Conservation (phyloP, 257 asterid genomes). For the Cinchona pubescens region DNA sequence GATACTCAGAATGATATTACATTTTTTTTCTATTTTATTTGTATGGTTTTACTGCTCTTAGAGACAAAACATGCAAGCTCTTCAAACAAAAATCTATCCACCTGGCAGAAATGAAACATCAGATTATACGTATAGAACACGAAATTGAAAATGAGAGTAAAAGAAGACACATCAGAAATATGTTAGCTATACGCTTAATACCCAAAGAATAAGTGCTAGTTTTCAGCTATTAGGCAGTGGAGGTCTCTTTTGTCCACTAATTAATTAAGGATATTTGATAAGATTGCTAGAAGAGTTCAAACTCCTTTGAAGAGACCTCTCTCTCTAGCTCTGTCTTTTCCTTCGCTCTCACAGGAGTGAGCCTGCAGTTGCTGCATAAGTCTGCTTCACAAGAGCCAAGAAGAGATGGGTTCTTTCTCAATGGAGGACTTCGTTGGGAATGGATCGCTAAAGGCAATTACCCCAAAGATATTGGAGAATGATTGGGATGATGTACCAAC, state of each 20-base stretch:
- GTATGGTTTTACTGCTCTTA: background rate
- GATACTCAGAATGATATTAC: too few species aligned
- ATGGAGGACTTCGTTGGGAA: conserved; percentile 73
- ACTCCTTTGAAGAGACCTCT: background rate
- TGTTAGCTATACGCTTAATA: background rate
- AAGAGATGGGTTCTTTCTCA: conserved; percentile 69
- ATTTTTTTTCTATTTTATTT: too few species aligned
- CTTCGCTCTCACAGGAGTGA: background rate
- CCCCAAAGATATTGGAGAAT: conserved; percentile 62
- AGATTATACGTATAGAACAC: background rate
- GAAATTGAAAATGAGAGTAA: background rate
- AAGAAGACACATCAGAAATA: too few species aligned
- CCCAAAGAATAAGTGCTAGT: background rate
- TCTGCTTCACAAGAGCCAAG: conserved; percentile 11
- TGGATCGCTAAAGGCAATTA: conserved; percentile 54
- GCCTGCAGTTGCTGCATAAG: too few species aligned
- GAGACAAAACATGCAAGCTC: background rate
- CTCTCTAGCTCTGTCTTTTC: background rate
- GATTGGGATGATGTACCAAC: conserved; percentile 96
- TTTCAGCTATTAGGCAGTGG: background rate
- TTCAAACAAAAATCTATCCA: background rate
- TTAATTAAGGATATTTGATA: background rate
- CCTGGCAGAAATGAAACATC: background rate
- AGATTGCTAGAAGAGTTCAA: background rate
- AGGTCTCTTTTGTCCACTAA: background rate